A percentile compares a stretch with the other conserved stretches of the same genome.
These are phyloP conservation scores for Erysimum cheiranthoides DNA, from an alignment of 345 rosid species.

Conservation along the genomic window DNA sequence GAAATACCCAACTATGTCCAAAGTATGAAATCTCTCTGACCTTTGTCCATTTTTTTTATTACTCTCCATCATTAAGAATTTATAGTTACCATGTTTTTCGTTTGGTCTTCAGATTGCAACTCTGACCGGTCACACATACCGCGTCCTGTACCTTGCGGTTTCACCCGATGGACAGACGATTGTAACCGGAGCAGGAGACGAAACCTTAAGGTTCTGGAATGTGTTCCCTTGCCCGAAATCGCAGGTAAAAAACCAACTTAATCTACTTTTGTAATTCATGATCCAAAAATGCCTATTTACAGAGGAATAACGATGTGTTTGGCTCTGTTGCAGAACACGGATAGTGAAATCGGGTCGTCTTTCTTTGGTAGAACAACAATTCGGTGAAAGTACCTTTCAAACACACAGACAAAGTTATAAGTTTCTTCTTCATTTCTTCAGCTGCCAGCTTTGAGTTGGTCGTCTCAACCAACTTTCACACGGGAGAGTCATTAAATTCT, in stretches of 20 bases:
- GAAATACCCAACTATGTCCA: constrained; percentile 98
- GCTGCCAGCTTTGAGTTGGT: constrained; percentile 35
- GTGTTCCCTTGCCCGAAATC: constrained; percentile 96
- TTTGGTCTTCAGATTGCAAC: constrained; percentile 89
- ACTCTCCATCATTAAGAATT: not conserved
- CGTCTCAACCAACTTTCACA: constrained; percentile 45
- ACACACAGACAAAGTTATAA: constrained; percentile 24
- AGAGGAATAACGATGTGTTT: constrained; percentile 8
- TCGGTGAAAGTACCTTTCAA: constrained; percentile 32
- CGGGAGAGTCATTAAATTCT: constrained; percentile 29
- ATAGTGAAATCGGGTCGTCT: constrained; percentile 83
- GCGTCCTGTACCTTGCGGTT: constrained; percentile 96
- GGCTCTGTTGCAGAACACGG: constrained; percentile 63
- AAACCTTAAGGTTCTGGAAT: constrained; percentile 96
- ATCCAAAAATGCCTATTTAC: not conserved
- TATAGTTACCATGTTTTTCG: constrained; percentile 10
- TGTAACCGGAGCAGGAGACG: constrained; percentile 99
- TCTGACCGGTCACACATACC: constrained; percentile 88
- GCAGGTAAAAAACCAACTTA: constrained; percentile 55
- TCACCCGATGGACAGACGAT: constrained; percentile 99
- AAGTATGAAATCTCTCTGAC: constrained; percentile 53
- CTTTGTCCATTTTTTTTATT: too few relatives aligned
- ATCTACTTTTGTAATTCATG: not conserved
- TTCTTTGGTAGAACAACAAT: constrained; percentile 66
- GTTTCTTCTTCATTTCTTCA: constrained; percentile 38